These are phyloP conservation scores for Hericium alpestre DNA, from an alignment of 768 basidiomycete species.

Conservation along the genomic window DNA sequence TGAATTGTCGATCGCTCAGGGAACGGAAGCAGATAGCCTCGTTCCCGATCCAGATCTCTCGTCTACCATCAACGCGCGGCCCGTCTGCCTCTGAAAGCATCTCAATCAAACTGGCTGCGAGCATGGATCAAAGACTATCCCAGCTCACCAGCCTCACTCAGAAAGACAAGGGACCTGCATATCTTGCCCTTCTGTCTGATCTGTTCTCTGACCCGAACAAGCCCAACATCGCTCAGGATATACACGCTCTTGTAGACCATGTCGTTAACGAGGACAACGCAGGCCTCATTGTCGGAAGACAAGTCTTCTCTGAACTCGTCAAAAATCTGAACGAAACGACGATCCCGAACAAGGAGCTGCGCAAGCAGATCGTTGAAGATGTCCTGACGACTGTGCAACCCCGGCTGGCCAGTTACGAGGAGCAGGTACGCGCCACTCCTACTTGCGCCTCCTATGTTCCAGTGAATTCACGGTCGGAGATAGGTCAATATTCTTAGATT, in stretches of 20 bases:
- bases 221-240: conserved; percentile 36
- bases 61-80: neutral
- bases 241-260: conserved; percentile 67
- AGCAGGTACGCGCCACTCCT: conserved; percentile 55
- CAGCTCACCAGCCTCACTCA: conserved; percentile 58
- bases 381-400: conserved; percentile 63
- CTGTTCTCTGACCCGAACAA: conserved; percentile 45
- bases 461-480: neutral
- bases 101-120: neutral
- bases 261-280: conserved; percentile 68
- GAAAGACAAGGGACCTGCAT: conserved; percentile 78
- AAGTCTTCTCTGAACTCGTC: conserved; percentile 79
- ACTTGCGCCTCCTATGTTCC: neutral
- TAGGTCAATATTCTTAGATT: conserved; percentile 78
- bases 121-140: conserved; percentile 58
- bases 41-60: too few species aligned
- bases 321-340: conserved; percentile 48
- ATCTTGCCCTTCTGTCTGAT: conserved; percentile 56
- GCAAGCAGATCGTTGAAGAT: conserved; percentile 67
- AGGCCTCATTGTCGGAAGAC: conserved; percentile 80
- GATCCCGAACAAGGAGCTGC: conserved; percentile 43
- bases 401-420: conserved; percentile 84
- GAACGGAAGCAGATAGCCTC: too few species aligned
- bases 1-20: too few species aligned
- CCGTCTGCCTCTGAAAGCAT: neutral